These are phyloP conservation scores for Claviceps fusiformis DNA, from an alignment of 2,329 filamentous ascomycete genomes.

Conservation along the genomic window DNA sequence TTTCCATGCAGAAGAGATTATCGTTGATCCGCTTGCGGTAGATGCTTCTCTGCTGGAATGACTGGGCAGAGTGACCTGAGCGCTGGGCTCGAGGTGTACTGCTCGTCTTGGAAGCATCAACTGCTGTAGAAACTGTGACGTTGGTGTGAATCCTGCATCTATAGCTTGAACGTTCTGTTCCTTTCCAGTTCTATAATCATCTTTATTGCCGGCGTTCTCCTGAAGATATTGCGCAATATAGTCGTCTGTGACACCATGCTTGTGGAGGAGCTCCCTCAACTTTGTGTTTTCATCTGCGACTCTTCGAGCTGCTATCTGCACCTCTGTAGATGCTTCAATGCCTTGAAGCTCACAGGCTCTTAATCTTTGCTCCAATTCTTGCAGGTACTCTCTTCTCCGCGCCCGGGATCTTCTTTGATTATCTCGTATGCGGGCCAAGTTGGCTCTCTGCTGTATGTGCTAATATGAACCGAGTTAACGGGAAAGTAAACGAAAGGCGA, in stretches of 20 bases:
- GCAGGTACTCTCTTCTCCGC: slow-evolving; percentile 58
- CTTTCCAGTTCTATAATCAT: slow-evolving; percentile 7
- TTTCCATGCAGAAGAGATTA: slow-evolving; percentile 21
- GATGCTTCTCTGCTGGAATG: slow-evolving; percentile 21
- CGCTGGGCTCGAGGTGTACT: slow-evolving; percentile 14
- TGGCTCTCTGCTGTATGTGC: slow-evolving; percentile 22
- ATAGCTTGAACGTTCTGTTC: slow-evolving; percentile 9
- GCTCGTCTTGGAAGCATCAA: slow-evolving; percentile 23
- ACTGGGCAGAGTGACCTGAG: slow-evolving; percentile 16
- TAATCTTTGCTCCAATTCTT: slow-evolving; percentile 50
- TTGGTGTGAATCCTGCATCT: slow-evolving; percentile 14
- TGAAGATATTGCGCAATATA: slow-evolving; percentile 34
- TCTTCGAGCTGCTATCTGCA: slow-evolving; percentile 54
- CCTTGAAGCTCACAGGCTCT: slow-evolving; percentile 51
- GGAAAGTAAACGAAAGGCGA: too few species aligned
- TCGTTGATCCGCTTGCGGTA: slow-evolving; percentile 19
- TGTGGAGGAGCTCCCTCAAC: slow-evolving; percentile 44
- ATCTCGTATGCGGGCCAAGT: slow-evolving; percentile 50
- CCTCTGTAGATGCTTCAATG: slow-evolving; percentile 54
- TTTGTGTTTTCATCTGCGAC: slow-evolving; percentile 58
- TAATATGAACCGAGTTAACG: background rate
- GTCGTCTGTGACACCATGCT: slow-evolving; percentile 42
- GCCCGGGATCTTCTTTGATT: slow-evolving; percentile 68
- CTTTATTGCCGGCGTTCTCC: slow-evolving; percentile 5
- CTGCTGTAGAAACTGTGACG: slow-evolving; percentile 21